Base-by-base conservation (phyloP, 192 early-diverging fungal genomes). In the Coemansia sp. region DNA sequence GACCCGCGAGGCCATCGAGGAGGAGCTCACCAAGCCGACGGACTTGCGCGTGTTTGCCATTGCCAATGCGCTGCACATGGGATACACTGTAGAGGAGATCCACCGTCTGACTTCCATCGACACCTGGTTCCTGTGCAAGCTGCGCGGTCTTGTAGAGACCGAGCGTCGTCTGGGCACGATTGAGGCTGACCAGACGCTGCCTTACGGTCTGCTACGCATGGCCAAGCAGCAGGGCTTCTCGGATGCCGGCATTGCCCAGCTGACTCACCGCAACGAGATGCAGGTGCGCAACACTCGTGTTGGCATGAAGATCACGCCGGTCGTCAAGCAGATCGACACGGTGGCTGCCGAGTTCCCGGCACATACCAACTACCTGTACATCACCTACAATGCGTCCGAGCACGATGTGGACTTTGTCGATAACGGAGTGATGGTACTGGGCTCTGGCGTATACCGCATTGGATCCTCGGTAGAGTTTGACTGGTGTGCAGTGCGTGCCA, bases 311-410 rank as follows among this genome's bases (percentile, higher is more conserved):
- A 87, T 99, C 60, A 87, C 81, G 14, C 96, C 96, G 9, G 97
- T 90, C 70, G 93, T 96, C 54, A 99, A 99, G 83, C 93, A 91
- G 71, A 99, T 99, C 60, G 96, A 99, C 77, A 98, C 95, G 6
- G 88, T 97, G 30, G 94, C 96, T 36, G 96, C 93, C 51, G 96
- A 99, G 84, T 99, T 99, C 84, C 96, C 96, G 15, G 90, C 89
- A 53, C 87, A 83, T 61, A 99, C 96, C 59, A 99, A 99, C 85
- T 99, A 99, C 71, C 76, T 99, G 59, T 99, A 99, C 79, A 90
- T 88, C 71, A 99, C 94, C 17, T 97, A 97, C 84, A 97, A 93
- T 63, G 96, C 93, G 40, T 78, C 84, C 1, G 88, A 92, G 77
- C 87, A 96, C 80, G 96, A 99, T 71, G 77, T 99, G 36, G 56